These are phyloP conservation scores for Phycomyces blakesleeanus DNA, from an alignment of 192 early-diverging fungal genomes.

Conservation along the genomic window DNA sequence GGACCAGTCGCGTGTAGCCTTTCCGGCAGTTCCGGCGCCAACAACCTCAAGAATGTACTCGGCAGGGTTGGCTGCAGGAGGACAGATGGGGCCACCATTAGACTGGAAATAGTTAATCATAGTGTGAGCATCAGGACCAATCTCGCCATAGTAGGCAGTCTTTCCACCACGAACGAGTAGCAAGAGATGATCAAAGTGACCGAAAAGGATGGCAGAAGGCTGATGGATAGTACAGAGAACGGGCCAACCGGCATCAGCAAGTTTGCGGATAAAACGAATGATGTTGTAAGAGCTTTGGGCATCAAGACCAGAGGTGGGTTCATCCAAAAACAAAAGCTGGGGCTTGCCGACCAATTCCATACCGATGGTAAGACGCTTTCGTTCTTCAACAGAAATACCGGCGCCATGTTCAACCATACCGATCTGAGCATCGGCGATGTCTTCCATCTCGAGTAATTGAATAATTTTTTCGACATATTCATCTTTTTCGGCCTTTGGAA, in stretches of 20 bases:
- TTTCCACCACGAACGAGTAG: slow-evolving; percentile 76
- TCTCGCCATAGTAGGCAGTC: slow-evolving; percentile 79
- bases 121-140: slow-evolving; percentile 60
- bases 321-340: slow-evolving; percentile 73
- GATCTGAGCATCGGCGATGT: slow-evolving; percentile 57
- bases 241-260: slow-evolving; percentile 63
- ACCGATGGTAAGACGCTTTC: slow-evolving; percentile 79
- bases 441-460: slow-evolving; percentile 54
- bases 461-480: slow-evolving; percentile 49
- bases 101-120: slow-evolving; percentile 73
- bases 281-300: slow-evolving; percentile 78
- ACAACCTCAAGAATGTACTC: slow-evolving; percentile 85
- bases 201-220: slow-evolving; percentile 78
- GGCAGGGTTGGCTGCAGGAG: slow-evolving; percentile 69
- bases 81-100: slow-evolving; percentile 66
- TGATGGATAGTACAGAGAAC: slow-evolving; percentile 85
- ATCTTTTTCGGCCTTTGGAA: slow-evolving; percentile 47
- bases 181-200: slow-evolving; percentile 80
- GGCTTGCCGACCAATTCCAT: slow-evolving; percentile 80
- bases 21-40: slow-evolving; percentile 60
- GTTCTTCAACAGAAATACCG: slow-evolving; percentile 82
- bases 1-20: slow-evolving; percentile 60
- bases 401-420: slow-evolving; percentile 45
- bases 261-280: slow-evolving; percentile 65
- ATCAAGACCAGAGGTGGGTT: slow-evolving; percentile 76